Conservation (phyloP, 345 rosid species). For the Eucalyptus rudis region DNA sequence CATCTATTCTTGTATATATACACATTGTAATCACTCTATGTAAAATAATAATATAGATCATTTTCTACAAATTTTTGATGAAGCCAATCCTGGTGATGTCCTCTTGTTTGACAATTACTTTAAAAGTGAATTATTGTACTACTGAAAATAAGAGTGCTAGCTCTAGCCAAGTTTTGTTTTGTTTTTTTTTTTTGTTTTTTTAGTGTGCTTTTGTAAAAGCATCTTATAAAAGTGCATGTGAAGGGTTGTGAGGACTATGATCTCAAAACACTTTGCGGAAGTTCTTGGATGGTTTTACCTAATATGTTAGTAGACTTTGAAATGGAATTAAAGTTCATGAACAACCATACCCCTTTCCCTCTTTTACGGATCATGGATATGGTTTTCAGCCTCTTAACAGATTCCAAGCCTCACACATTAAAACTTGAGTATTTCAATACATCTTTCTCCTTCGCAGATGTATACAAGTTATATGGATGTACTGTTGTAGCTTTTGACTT, state of each 20-base stretch:
- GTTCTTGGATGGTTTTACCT: background rate
- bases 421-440: background rate
- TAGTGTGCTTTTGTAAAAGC: background rate
- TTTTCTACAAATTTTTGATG: background rate
- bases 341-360: background rate
- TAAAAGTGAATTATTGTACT: background rate
- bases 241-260: background rate
- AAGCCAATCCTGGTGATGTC: background rate
- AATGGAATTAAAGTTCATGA: background rate
- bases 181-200: too few relatives aligned
- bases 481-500: background rate
- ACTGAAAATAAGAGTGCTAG: fast-evolving
- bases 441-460: background rate
- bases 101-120: background rate
- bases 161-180: background rate
- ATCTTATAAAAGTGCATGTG: background rate
- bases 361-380: background rate
- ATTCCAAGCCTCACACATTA: background rate
- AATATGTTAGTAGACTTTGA: background rate
- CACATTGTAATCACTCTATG: background rate
- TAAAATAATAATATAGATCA: too few relatives aligned
- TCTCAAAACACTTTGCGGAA: background rate
- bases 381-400: background rate
- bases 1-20: fast-evolving
- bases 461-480: background rate